Percentiles rank a stretch among this genome's conserved stretches.
Evolutionary conservation across 257 asterid species (phyloP).

Genomic region (Primulina tabacum): DNA sequence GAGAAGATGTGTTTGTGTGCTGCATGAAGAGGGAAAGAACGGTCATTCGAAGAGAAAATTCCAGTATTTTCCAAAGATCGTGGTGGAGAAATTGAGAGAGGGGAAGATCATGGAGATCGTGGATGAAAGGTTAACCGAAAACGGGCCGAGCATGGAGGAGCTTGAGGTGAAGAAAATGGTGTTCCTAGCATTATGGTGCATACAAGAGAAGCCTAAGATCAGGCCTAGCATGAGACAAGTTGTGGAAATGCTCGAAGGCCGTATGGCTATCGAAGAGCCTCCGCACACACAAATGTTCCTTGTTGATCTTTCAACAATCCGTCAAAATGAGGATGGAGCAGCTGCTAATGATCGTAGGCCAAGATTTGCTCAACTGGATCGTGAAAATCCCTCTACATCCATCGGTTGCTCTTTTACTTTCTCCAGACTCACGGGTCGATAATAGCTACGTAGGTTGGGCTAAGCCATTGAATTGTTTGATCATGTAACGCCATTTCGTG

Average conservation of each 20-base stretch:
- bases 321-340: constrained; percentile 22
- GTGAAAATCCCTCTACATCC: constrained; percentile 32
- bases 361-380: constrained; percentile 30
- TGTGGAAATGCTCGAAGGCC: constrained; percentile 81
- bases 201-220: constrained; percentile 58
- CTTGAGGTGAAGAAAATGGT: constrained; percentile 46
- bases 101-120: constrained; percentile 61
- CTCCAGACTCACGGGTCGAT: constrained; percentile 51
- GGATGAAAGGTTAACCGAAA: constrained; percentile 46
- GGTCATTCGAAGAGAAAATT: constrained; percentile 39
- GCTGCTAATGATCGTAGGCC: constrained; percentile 20
- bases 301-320: constrained; percentile 42
- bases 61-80: constrained; percentile 52
- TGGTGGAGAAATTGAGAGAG: constrained; percentile 51
- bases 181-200: constrained; percentile 64
- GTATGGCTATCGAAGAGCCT: constrained; percentile 48
- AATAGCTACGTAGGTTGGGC: constrained; percentile 13
- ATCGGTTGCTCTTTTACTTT: constrained; percentile 33
- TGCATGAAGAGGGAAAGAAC: constrained; percentile 23
- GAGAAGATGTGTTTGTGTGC: constrained; percentile 35
- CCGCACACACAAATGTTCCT: constrained; percentile 47
- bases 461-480: too few relatives aligned
- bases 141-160: constrained; percentile 36
- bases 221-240: constrained; percentile 71
- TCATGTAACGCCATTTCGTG: too few relatives aligned